Conservation (phyloP, 345 rosid genomes). For the Crucihimalaya himalaica region DNA sequence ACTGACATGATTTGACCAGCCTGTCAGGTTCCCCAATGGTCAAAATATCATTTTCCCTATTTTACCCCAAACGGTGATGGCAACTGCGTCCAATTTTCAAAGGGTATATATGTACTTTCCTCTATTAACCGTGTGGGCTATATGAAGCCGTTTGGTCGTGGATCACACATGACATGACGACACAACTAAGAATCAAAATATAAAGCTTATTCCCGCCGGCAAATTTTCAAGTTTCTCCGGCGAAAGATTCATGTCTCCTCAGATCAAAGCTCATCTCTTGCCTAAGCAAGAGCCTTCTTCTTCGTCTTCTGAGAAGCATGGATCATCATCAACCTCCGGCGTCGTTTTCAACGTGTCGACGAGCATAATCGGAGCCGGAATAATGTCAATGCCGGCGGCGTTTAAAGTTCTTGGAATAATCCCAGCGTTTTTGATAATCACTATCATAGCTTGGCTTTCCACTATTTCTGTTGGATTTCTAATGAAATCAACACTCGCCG, state of each 20-base stretch:
- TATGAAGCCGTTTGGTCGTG: slow-evolving; percentile 34
- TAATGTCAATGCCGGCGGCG: slow-evolving; percentile 95
- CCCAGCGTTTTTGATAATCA: slow-evolving; percentile 69
- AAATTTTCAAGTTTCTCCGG: slow-evolving; percentile 21
- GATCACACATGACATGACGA: too few species aligned
- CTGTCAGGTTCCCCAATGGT: slow-evolving; percentile 18
- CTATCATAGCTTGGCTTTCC: slow-evolving; percentile 65
- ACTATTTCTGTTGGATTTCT: slow-evolving; percentile 68
- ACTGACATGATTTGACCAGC: slow-evolving; percentile 18
- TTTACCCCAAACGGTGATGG: not conserved
- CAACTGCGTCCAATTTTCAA: not conserved
- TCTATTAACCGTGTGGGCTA: slow-evolving; percentile 9
- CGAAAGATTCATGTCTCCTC: slow-evolving; percentile 51
- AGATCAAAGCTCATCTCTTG: slow-evolving; percentile 51
- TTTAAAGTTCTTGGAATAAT: slow-evolving; percentile 75
- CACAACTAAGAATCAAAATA: not conserved
- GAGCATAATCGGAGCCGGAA: slow-evolving; percentile 82
- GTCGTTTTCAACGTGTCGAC: slow-evolving; percentile 91
- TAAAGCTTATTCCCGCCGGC: slow-evolving; percentile 33
- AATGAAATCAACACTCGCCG: slow-evolving; percentile 69
- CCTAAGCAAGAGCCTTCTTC: slow-evolving; percentile 37
- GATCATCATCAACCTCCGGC: slow-evolving; percentile 49
- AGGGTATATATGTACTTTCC: slow-evolving; percentile 12
- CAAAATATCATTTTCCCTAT: slow-evolving; percentile 7
- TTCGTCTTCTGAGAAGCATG: slow-evolving; percentile 31